phyloP scores from a whole-genome alignment of 164 flowering plant genomes.

The Vitis rupestris region DNA sequence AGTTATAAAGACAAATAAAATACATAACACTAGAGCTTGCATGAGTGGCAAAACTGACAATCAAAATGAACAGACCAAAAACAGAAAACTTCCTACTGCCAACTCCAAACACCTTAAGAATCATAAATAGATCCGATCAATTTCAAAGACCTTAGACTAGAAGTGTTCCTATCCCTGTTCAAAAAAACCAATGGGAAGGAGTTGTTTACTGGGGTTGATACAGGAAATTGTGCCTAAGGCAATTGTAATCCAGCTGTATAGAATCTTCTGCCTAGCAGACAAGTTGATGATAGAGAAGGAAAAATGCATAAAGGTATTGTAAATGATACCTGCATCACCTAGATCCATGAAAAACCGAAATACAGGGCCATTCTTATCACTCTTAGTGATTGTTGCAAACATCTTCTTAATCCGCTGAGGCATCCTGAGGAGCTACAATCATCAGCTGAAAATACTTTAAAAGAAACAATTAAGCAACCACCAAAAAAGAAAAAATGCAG shows the following conservation, averaged over 20 bases:
- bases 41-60: neutral
- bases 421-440: slow-evolving; percentile 37
- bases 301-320: neutral
- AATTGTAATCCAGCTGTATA: neutral
- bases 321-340: slow-evolving; percentile 83
- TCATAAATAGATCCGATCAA: neutral
- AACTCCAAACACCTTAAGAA: neutral
- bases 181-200: neutral
- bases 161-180: too few relatives aligned
- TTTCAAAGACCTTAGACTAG: neutral
- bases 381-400: slow-evolving; percentile 56
- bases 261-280: neutral
- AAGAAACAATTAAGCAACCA: neutral
- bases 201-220: neutral
- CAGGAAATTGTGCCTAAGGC: neutral
- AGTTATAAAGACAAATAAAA: neutral
- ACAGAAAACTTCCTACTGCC: neutral
- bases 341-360: slow-evolving; percentile 95
- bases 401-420: slow-evolving; percentile 87
- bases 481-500: neutral
- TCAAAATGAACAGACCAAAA: neutral
- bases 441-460: neutral
- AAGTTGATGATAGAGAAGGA: neutral
- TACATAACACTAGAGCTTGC: neutral
- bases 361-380: slow-evolving; percentile 74